These are phyloP conservation scores for Mimosa pudica DNA, from an alignment of 306 rosid genomes.

Conservation along the genomic window DNA sequence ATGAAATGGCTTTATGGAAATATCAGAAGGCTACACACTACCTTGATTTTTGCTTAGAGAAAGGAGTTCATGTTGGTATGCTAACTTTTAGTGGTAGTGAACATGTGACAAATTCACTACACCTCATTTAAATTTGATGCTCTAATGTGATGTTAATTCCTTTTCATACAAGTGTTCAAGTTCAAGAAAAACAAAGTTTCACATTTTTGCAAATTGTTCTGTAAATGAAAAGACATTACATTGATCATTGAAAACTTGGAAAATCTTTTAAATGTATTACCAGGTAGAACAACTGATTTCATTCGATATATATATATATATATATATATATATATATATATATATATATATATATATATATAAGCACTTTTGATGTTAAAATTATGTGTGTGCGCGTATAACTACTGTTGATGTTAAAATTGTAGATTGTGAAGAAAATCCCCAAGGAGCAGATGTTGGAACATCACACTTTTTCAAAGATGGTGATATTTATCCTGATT, in stretches of 20 bases:
- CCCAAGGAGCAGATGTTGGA: too few species aligned
- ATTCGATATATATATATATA: too few species aligned
- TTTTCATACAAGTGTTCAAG: constrained; percentile 66
- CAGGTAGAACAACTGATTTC: constrained; percentile 22
- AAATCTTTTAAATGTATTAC: constrained; percentile 2
- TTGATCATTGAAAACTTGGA: constrained; percentile 7
- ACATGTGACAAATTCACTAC: constrained; percentile 11
- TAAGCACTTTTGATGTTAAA: too few species aligned
- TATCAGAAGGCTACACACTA: constrained; percentile 80
- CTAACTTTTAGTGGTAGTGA: constrained; percentile 3
- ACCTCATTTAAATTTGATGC: constrained; percentile 8
- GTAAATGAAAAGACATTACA: constrained; percentile 54
- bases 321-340: too few species aligned
- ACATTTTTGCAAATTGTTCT: constrained; percentile 87
- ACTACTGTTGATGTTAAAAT: too few species aligned
- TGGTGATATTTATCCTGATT: too few species aligned
- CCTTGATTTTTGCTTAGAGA: constrained; percentile 93
- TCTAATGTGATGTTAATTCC: constrained; percentile 10
- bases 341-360: too few species aligned
- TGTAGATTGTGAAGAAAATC: too few species aligned
- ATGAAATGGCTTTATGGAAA: constrained; percentile 79
- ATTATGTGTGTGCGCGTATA: too few species aligned
- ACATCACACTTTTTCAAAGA: too few species aligned
- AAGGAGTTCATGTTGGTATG: constrained; percentile 82
- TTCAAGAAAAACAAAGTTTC: constrained; percentile 84